Percentiles rank a stretch among this genome's conserved stretches.
These are phyloP conservation scores for Phytophthora hibernalis DNA, from an alignment of 352 stramenopile species.

Conservation along the genomic window DNA sequence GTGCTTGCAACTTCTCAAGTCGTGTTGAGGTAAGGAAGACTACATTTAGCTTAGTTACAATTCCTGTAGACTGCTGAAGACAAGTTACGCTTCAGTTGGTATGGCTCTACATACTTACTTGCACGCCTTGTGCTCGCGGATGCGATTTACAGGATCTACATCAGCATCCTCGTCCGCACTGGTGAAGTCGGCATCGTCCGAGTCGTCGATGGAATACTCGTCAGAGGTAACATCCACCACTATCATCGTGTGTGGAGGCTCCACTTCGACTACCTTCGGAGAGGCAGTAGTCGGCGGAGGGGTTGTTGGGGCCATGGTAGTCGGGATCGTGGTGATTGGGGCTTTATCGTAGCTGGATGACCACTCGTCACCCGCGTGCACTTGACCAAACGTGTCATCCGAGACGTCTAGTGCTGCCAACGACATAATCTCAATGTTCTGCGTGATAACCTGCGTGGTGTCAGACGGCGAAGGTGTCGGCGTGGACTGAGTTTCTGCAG, in stretches of 20 bases:
- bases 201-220: conserved; percentile 10
- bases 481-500: not conserved
- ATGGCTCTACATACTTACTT: conserved; percentile 15
- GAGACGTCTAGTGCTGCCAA: conserved; percentile 5
- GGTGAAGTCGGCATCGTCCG: conserved; percentile 16
- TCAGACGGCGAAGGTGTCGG: not conserved
- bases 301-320: not conserved
- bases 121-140: conserved; percentile 27
- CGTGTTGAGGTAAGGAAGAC: conserved; percentile 1
- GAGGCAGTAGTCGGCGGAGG: not conserved
- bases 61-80: not conserved
- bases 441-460: not conserved
- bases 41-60: conserved; percentile 1
- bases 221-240: conserved; percentile 23
- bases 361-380: conserved; percentile 21
- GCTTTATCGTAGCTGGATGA: conserved; percentile 1
- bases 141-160: not conserved
- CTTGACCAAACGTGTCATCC: conserved; percentile 9
- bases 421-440: conserved; percentile 20
- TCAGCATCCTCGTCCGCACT: conserved; percentile 4
- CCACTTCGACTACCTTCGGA: conserved; percentile 12
- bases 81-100: not conserved
- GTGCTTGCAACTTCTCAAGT: not conserved
- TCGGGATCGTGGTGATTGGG: not conserved
- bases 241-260: conserved; percentile 15